Base-by-base conservation (phyloP, 2,329 filamentous ascomycete genomes). In the Aspergillus eucalypticola region DNA sequence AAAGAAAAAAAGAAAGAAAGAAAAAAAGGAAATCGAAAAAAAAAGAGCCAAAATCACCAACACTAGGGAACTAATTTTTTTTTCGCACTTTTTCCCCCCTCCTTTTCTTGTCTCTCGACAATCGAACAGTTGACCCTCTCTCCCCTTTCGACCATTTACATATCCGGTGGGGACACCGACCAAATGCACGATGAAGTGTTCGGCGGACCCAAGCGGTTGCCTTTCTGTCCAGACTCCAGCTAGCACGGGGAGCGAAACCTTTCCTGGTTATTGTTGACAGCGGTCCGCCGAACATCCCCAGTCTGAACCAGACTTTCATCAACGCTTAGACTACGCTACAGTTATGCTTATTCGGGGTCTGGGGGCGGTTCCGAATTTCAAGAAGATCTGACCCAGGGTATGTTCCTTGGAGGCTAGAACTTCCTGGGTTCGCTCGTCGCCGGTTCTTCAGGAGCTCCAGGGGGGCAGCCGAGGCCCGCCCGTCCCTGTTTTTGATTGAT, bases 311-410 rank as follows among this genome's bases (percentile, higher is more conserved):
- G 53, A 68, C 60, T 65, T 66, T 66, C 44, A 41, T 42, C 35
- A 41, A 58, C 65, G 65, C 64, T 65, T 67, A 64, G 59, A 58
- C 61, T 62, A 63, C 65, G 64, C 64, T 67, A 65, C 61, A 52
- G 60, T 68, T 69, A 69, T 67, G 65, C 65, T 69, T 69, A 68
- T 69, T 65, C 63, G 46, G 49, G 52, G 27, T 60, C 60, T 66
- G 58, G 54, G 55, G 25, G 17, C 23, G 17, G 21, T 44, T 35
- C 51, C 32, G 32, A 13, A 41, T 38, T 15, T 25, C 21, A n/a
- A 35, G 13, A 11, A n/a, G 32, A 23, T 53, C 51, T 19, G 51
- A 58, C 52, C 61, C 61, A 63, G 60, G 58, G 58, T 35, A 35
- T 35, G 29, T 35, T 35, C 29, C 29, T 13, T 35, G 29, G 29